Percentiles rank a stretch among this genome's conserved stretches.
These are phyloP conservation scores for Bryum argenteum DNA, from an alignment of 225 moss, liverwort and hornwort species.

Conservation along the genomic window DNA sequence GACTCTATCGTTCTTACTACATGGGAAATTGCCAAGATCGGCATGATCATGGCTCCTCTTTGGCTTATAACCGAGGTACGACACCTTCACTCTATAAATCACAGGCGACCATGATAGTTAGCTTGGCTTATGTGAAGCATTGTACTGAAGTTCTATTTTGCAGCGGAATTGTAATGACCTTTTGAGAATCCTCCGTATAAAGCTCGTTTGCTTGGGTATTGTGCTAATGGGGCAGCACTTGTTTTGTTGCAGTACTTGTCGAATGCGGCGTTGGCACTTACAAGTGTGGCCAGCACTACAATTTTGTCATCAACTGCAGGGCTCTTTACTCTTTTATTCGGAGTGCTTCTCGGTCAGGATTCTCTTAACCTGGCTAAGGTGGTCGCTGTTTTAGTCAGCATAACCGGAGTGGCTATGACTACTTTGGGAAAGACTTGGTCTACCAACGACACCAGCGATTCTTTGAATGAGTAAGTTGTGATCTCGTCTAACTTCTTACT, in stretches of 20 bases:
- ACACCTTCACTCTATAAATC: not conserved
- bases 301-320: slow-evolving; percentile 94
- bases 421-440: slow-evolving; percentile 98
- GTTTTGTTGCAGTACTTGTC: slow-evolving; percentile 77
- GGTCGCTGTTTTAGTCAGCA: slow-evolving; percentile 86
- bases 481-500: slow-evolving; percentile 21
- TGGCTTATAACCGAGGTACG: slow-evolving; percentile 93
- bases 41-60: slow-evolving; percentile 79
- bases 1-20: slow-evolving; percentile 40
- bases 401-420: slow-evolving; percentile 97
- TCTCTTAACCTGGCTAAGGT: slow-evolving; percentile 84
- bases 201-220: not conserved
- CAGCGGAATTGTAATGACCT: not conserved
- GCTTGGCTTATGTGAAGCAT: not conserved
- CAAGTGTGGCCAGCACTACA: slow-evolving; percentile 97
- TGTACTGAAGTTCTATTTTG: not conserved
- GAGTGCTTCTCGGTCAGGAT: slow-evolving; percentile 87
- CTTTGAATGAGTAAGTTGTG: slow-evolving; percentile 71
- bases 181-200: not conserved
- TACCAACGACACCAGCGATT: slow-evolving; percentile 54
- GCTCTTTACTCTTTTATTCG: slow-evolving; percentile 85
- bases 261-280: slow-evolving; percentile 89
- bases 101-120: slow-evolving; percentile 1
- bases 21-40: slow-evolving; percentile 78
- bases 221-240: slow-evolving; percentile 3